These are phyloP conservation scores for Ustilago loliicola DNA, from an alignment of 1,284 basidiomycete species.

Conservation along the genomic window DNA sequence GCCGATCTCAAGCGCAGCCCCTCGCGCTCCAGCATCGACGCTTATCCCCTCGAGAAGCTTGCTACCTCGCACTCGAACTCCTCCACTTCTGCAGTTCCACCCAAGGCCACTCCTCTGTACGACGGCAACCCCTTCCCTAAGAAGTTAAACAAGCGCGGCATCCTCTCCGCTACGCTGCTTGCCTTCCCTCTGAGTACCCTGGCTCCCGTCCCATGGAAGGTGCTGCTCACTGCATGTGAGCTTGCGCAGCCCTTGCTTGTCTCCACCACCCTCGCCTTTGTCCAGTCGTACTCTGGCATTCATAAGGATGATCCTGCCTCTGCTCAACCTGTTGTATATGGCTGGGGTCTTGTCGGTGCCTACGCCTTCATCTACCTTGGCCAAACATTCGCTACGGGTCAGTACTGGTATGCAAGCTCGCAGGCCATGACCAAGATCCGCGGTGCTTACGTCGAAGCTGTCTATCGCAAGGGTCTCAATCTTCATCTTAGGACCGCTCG, in stretches of 20 bases:
- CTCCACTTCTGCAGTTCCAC: neutral
- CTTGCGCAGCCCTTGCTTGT: conserved; percentile 61
- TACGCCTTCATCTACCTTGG: conserved; percentile 61
- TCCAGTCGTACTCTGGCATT: conserved; percentile 42
- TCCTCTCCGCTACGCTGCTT: conserved; percentile 44
- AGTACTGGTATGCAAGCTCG: conserved; percentile 52
- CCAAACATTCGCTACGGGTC: conserved; percentile 49
- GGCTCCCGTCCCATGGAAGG: conserved; percentile 52
- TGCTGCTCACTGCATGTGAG: conserved; percentile 47
- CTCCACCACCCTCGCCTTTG: conserved; percentile 57
- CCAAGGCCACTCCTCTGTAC: neutral
- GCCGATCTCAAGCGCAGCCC: conserved; percentile 15
- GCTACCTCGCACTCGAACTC: conserved; percentile 4
- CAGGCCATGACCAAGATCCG: conserved; percentile 56
- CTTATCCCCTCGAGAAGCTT: conserved; percentile 32
- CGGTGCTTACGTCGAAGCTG: conserved; percentile 58
- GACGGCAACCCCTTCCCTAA: conserved; percentile 26
- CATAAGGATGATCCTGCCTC: conserved; percentile 17
- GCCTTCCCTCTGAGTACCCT: conserved; percentile 52
- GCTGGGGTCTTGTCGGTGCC: conserved; percentile 65
- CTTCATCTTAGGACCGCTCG: conserved; percentile 58
- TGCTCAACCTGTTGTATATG: conserved; percentile 51
- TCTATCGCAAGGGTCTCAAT: conserved; percentile 63
- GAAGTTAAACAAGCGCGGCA: conserved; percentile 16
- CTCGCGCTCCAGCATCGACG: conserved; percentile 26